Evolutionary conservation across 805 yeast genomes (phyloP).

Genomic region (Isabelozyma rhagii): DNA sequence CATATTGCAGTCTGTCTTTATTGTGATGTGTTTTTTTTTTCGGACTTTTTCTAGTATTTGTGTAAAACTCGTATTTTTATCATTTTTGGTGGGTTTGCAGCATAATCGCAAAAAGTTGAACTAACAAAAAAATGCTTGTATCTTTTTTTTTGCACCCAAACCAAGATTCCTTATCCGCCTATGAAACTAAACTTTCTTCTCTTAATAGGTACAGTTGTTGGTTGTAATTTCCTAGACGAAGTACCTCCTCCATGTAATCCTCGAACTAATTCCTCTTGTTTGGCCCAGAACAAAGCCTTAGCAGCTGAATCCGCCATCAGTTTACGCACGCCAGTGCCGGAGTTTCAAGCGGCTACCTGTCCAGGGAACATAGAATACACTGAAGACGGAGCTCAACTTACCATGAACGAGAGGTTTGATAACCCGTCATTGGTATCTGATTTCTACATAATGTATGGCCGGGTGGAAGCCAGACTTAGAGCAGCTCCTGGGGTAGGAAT

Average conservation of each 20-base stretch:
- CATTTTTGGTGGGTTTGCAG: background rate
- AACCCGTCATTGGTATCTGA: conserved; percentile 30
- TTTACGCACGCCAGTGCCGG: conserved; percentile 7
- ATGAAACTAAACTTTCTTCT: background rate
- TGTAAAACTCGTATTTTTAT: background rate
- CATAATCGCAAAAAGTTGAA: background rate
- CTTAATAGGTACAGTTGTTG: background rate
- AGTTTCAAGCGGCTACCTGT: conserved; percentile 4
- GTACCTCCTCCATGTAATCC: conserved; percentile 24
- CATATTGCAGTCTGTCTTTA: no score
- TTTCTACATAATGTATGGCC: conserved; percentile 33
- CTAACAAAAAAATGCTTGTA: background rate
- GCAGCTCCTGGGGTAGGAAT: conserved; percentile 34
- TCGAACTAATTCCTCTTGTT: conserved; percentile 15
- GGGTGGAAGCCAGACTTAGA: conserved; percentile 31
- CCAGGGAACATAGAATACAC: conserved; percentile 8
- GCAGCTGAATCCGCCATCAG: conserved; percentile 12
- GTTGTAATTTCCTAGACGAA: background rate
- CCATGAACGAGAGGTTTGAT: conserved; percentile 20
- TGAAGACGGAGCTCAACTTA: conserved; percentile 7
- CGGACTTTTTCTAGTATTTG: no score
- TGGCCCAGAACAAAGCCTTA: conserved; percentile 25
- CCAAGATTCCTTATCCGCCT: no score
- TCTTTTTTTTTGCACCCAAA: background rate
- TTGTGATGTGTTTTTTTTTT: no score